Conservation (phyloP, 169 alveolate species). For the Eimeria maxima region DNA sequence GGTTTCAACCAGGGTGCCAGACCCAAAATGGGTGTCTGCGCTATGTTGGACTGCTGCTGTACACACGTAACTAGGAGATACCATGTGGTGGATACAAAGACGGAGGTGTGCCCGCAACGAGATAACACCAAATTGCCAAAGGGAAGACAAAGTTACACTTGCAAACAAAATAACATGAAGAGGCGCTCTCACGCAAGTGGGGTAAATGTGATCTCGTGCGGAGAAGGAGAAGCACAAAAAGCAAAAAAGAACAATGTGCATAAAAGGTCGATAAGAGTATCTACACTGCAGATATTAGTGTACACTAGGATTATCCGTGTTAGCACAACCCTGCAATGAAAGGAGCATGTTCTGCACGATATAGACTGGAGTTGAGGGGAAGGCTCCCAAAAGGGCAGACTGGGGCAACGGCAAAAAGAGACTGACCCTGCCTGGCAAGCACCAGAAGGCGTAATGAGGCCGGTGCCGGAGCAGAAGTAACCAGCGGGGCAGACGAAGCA, state of each 20-base stretch:
- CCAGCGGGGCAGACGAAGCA: slow-evolving; percentile 54
- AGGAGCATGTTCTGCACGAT: neutral
- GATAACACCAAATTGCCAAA: neutral
- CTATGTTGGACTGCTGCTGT: too few species aligned
- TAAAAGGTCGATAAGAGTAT: too few species aligned
- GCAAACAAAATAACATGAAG: too few species aligned
- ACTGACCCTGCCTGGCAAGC: slow-evolving; percentile 15
- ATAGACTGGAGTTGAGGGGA: neutral
- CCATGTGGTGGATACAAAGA: neutral
- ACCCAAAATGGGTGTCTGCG: too few species aligned
- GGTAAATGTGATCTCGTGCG: too few species aligned
- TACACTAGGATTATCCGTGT: too few species aligned
- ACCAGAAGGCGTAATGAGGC: slow-evolving; percentile 62
- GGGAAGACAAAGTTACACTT: neutral
- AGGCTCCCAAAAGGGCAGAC: neutral
- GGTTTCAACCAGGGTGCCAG: neutral
- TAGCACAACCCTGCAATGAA: too few species aligned
- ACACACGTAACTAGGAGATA: too few species aligned
- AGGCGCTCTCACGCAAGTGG: too few species aligned
- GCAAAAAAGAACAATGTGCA: too few species aligned
- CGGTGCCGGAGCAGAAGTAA: slow-evolving; percentile 54
- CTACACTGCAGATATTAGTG: too few species aligned
- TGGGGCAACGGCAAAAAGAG: neutral
- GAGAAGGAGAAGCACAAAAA: too few species aligned
- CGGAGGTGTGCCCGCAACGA: neutral